Percentiles rank a stretch among this genome's conserved stretches.
These are phyloP conservation scores for Cydonia oblonga DNA, from an alignment of 331 rosid species.

Conservation along the genomic window DNA sequence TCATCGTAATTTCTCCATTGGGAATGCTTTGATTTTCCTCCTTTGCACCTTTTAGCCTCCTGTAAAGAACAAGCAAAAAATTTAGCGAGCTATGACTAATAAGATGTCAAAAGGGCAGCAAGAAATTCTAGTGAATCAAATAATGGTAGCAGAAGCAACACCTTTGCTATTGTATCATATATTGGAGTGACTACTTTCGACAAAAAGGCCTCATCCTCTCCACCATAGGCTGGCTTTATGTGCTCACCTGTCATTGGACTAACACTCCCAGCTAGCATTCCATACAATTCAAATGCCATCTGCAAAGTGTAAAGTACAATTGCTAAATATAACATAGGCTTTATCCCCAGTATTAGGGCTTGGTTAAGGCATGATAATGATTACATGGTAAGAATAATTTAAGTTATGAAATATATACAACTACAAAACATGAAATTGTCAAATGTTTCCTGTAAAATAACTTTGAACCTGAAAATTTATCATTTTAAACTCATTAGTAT, in stretches of 20 bases:
- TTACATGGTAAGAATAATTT: not conserved
- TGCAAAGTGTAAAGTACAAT: conserved; percentile 11
- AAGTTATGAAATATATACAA: not conserved
- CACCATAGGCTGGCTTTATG: conserved; percentile 87
- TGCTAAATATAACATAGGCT: not conserved
- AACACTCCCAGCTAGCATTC: conserved; percentile 80
- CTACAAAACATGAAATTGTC: not conserved
- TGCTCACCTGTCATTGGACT: conserved; percentile 88
- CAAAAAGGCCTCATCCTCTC: conserved; percentile 66
- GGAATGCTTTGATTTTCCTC: conserved; percentile 78
- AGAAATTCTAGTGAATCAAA: not conserved
- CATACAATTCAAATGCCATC: conserved; percentile 98
- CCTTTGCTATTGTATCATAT: conserved; percentile 70
- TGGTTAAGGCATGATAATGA: not conserved
- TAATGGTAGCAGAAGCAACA: conserved; percentile 10
- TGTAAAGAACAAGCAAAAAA: conserved; percentile 17
- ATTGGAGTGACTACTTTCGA: conserved; percentile 81
- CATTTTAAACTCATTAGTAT: not conserved
- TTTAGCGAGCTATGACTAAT: not conserved
- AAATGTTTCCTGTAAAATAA: not conserved
- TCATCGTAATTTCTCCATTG: conserved; percentile 98
- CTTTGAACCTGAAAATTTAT: not conserved
- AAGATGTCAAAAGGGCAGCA: conserved; percentile 8
- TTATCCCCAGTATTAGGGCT: not conserved
- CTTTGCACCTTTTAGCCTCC: conserved; percentile 60